phyloP scores from a whole-genome alignment of 1,139 yeast genomes.

The Geotrichum carabidarum region DNA sequence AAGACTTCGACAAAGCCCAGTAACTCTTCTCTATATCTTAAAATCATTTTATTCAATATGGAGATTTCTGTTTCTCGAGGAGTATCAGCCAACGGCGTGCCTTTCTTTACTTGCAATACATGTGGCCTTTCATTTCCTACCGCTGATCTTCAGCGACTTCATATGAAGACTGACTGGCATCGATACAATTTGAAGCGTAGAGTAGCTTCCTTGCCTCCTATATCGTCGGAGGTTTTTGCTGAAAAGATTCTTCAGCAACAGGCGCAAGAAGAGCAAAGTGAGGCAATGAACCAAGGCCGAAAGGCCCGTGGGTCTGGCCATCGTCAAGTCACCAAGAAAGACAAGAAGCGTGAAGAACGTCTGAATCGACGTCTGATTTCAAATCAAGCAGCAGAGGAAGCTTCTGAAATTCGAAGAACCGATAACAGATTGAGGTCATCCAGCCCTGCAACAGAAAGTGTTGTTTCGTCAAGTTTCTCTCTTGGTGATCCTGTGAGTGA shows the following conservation, averaged over 20 bases:
- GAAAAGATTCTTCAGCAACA: conserved; percentile 56
- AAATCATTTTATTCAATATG: conserved; percentile 11
- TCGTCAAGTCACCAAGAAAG: conserved; percentile 39
- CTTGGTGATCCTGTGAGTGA: conserved; percentile 51
- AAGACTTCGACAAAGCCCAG: not conserved
- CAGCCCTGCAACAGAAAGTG: conserved; percentile 31
- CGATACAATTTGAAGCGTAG: conserved; percentile 86
- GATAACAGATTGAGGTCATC: conserved; percentile 15
- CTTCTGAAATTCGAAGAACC: conserved; percentile 6
- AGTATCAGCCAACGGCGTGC: conserved; percentile 23
- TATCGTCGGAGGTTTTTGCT: conserved; percentile 74
- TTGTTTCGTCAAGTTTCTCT: conserved; percentile 61
- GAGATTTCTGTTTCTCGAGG: conserved; percentile 21
- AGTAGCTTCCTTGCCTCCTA: conserved; percentile 78
- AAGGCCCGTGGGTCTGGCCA: conserved; percentile 29
- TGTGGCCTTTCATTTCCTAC: conserved; percentile 74
- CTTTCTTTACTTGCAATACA: conserved; percentile 67
- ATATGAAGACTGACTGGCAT: conserved; percentile 97
- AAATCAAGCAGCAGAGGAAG: conserved; percentile 18
- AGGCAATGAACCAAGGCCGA: conserved; percentile 40
- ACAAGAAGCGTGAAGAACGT: conserved; percentile 37
- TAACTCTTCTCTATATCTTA: not conserved
- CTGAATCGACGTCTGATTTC: conserved; percentile 25
- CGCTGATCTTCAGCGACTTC: conserved; percentile 77
- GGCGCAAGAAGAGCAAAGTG: conserved; percentile 39